Evolutionary conservation across 2,329 filamentous ascomycete genomes (phyloP), one percentile per base, ranked within the genome.

Genomic region (Fusarium multiceps): DNA sequence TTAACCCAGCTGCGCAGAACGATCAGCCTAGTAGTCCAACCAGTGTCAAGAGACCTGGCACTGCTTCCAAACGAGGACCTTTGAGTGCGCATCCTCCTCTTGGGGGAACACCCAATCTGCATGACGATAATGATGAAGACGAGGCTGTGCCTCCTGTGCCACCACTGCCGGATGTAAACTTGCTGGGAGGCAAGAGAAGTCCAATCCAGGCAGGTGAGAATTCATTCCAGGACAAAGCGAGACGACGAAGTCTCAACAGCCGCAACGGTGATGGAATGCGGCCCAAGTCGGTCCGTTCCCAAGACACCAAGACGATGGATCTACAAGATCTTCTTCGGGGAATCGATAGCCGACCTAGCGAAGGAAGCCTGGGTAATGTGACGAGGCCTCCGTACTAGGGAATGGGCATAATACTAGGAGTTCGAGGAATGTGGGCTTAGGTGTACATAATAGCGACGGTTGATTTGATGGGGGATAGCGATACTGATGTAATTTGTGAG

Each of bases 91-190:
- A 85, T 63, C 81, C 82, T 20, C 76, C 79, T 10, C 72, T 75
- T 32, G 77, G 79, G 34, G 72, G 68, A 23, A 62, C 70, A 25
- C 73, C 76, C 21, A 72, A 71, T 49, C 59, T 77, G 5, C 66
- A 79, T 14, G 77, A 76, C 8, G 77, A 75, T 25, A 77, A 78
- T 13, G 75, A 74, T 4, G 77, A 77, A 7, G 77, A 74, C 6
- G 80, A 82, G 10, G 73, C 75, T 0, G 85, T 88, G 10, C 87
- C 87, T 6, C 87, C 87, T 0, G 87, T 89, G 14, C 87, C 87
- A 8, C 86, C 86, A 2, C 76, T 89, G 66, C 87, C 86, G 16
- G 79, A 78, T 55, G 69, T 80, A 20, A 77, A 69, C 21, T 66
- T 78, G 11, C 59, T 78, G 43, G 74, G 79, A 20, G 72, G 74